Base-by-base conservation (phyloP, 108 stramenopile genomes). In the Asterionellopsis glacialis region DNA sequence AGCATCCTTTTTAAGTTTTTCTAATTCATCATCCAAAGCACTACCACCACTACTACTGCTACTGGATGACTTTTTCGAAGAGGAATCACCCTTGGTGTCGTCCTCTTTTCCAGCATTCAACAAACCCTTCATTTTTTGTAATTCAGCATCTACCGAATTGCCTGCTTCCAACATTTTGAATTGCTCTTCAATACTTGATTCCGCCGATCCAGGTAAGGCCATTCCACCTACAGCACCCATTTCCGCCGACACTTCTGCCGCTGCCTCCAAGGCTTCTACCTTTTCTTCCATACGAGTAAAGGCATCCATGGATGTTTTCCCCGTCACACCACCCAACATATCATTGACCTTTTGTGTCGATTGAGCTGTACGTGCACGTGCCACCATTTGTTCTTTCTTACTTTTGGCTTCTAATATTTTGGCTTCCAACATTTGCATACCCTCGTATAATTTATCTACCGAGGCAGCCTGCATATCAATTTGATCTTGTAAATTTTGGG, bases 241-340 rank as follows among this genome's bases (percentile, higher is more conserved):
- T 74, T 97, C 92, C 26, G 93, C 94, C n/a, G 84, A 74, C 45
- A 96, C 90, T 69, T 96, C 95, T 1, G 97, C 97, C 12, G 80
- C 68, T 22, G 91, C 93, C 79, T 98, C 97, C 33, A 98, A 67
- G 15, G 74, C 81, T 60, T 96, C 97, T 1, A 98, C 97, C 77
- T 98, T 98, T 68, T 96, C 89, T 73, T 96, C 93, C 97, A 98
- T 98, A 18, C 96, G 73, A 19, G 73, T 80, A 64, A 96, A 98
- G 43, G 95, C 96, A 77, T 96, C 97, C 91, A 96, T 92, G 59
- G 77, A 77, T 18, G 90, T 88, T 59, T 80, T 82, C 0, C 95
- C 95, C 9, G 85, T 90, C 14, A 98, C 63, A 41, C 86, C 91
- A 38, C 81, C 74, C 57, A 98, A 80, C 96, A 98, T 96, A 67